Conservation (phyloP, 2,329 filamentous ascomycete genomes). For the Aspergillus intermedius region DNA sequence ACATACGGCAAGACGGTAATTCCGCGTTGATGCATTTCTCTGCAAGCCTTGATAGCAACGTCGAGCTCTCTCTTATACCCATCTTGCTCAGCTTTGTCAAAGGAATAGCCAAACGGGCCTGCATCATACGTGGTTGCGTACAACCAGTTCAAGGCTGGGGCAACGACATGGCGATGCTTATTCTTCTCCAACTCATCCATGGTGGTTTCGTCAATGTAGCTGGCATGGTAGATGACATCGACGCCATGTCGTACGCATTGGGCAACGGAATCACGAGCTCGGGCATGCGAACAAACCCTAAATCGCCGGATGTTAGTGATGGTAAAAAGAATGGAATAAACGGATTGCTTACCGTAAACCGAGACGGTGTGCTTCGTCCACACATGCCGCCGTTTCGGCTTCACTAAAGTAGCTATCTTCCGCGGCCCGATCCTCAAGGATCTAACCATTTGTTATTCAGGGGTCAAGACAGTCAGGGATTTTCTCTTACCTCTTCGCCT, state of each 20-base stretch:
- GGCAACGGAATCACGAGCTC: slow-evolving; percentile 40
- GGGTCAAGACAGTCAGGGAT: slow-evolving; percentile 7
- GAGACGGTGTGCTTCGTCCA: slow-evolving; percentile 40
- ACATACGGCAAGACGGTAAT: slow-evolving; percentile 42
- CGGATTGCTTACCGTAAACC: background rate
- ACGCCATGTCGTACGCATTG: slow-evolving; percentile 41
- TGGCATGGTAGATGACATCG: slow-evolving; percentile 45
- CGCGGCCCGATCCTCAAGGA: slow-evolving; percentile 27
- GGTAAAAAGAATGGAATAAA: too few species aligned
- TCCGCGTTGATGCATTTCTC: slow-evolving; percentile 21
- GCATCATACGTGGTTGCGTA: slow-evolving; percentile 30
- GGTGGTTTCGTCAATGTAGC: slow-evolving; percentile 38
- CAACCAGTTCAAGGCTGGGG: slow-evolving; percentile 38
- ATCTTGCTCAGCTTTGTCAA: slow-evolving; percentile 34
- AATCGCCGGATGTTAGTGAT: slow-evolving; percentile 6
- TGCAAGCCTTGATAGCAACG: slow-evolving; percentile 19
- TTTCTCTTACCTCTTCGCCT: slow-evolving; percentile 17
- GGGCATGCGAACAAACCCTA: slow-evolving; percentile 41
- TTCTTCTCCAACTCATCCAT: slow-evolving; percentile 17
- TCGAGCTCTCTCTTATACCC: slow-evolving; percentile 38
- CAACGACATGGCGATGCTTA: slow-evolving; percentile 13
- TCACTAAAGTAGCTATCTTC: slow-evolving; percentile 43
- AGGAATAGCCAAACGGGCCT: slow-evolving; percentile 33
- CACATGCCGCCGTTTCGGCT: slow-evolving; percentile 43
- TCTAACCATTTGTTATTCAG: slow-evolving; percentile 9